Evolutionary conservation across 257 asterid genomes (phyloP).

Genomic region (Nemophila menziesii): DNA sequence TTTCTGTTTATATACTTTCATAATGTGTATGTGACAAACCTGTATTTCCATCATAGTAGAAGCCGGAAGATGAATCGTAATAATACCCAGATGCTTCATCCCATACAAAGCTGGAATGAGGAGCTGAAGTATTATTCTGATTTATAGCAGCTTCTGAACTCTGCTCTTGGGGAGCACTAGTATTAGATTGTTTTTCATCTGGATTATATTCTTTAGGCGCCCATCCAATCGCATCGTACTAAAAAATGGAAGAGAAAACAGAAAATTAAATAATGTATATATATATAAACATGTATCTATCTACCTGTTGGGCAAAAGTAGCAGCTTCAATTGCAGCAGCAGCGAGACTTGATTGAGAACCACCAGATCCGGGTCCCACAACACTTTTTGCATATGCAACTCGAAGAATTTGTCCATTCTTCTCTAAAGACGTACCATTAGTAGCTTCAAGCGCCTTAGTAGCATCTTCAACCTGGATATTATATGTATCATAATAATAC

Average conservation of each 20-base stretch:
- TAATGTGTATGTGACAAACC: too few relatives aligned
- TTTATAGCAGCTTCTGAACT: conserved; percentile 36
- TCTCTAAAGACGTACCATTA: conserved; percentile 82
- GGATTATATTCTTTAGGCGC: conserved; percentile 95
- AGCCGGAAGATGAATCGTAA: conserved; percentile 93
- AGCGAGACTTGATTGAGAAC: conserved; percentile 89
- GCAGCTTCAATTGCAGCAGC: conserved; percentile 99
- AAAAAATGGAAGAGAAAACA: conserved; percentile 17
- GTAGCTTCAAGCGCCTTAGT: conserved; percentile 91
- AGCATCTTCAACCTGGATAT: conserved; percentile 76
- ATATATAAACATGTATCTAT: too few relatives aligned
- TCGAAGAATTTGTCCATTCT: conserved; percentile 96
- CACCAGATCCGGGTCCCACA: conserved; percentile 80
- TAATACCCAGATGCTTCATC: conserved; percentile 98
- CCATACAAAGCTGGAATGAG: conserved; percentile 94
- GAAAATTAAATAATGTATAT: too few relatives aligned
- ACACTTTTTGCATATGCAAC: conserved; percentile 98
- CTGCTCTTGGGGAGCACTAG: conserved; percentile 41
- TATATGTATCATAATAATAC: too few relatives aligned
- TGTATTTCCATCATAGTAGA: conserved; percentile 92
- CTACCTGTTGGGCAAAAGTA: conserved; percentile 98
- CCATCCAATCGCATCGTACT: conserved; percentile 99
- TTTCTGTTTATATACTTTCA: too few relatives aligned
- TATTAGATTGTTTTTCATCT: conserved; percentile 57
- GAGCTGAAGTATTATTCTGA: conserved; percentile 49